Percentiles rank a stretch among this genome's conserved stretches.
Conservation (phyloP, 139 green algal species). For the Chlamydomonas incerta region DNA sequence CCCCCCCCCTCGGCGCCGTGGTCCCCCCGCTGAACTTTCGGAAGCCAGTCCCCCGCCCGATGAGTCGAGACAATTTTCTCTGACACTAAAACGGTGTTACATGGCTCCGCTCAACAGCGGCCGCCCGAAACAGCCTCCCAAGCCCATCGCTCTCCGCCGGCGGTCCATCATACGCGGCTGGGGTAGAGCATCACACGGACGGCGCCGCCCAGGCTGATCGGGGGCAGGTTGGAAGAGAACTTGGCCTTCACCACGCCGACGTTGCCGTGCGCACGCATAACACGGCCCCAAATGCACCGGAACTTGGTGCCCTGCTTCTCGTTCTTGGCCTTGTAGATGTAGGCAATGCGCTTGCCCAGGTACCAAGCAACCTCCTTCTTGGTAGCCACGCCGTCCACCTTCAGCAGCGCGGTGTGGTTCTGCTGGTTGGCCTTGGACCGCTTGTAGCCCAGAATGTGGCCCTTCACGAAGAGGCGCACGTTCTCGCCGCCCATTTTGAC, state of each 20-base stretch:
- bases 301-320: slow-evolving; percentile 93
- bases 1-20: no score
- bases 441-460: slow-evolving; percentile 78
- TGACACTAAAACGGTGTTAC: neutral
- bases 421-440: slow-evolving; percentile 84
- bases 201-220: slow-evolving; percentile 79
- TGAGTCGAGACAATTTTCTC: neutral
- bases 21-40: no score
- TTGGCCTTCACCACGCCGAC: slow-evolving; percentile 92
- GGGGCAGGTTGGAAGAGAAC: slow-evolving; percentile 97
- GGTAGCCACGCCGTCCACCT: slow-evolving; percentile 91
- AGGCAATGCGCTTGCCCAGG: slow-evolving; percentile 97
- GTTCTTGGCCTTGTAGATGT: slow-evolving; percentile 99
- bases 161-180: slow-evolving; percentile 70
- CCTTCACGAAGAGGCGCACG: slow-evolving; percentile 74
- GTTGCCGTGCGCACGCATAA: slow-evolving; percentile 92
- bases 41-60: no score
- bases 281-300: slow-evolving; percentile 97
- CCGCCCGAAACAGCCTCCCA: neutral
- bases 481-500: slow-evolving; percentile 55
- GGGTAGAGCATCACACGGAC: slow-evolving; percentile 93
- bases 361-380: slow-evolving; percentile 96
- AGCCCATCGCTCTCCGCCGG: neutral
- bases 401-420: slow-evolving; percentile 92
- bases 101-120: slow-evolving; percentile 8